Percentiles rank a stretch among this genome's conserved stretches.
Conservation (phyloP, 148 eudicot species). For the Simmondsia chinensis region DNA sequence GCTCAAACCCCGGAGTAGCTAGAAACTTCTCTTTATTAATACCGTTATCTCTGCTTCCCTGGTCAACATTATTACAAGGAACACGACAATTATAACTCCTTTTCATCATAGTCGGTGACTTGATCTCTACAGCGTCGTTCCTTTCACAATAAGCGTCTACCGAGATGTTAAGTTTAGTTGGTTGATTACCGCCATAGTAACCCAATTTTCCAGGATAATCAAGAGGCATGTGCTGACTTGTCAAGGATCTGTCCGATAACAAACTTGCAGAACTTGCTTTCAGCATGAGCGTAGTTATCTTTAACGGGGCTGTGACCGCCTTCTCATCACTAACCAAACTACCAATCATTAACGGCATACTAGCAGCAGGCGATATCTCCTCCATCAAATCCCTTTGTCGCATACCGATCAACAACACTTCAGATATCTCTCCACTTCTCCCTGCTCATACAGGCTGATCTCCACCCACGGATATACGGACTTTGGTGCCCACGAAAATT, state of each 20-base stretch:
- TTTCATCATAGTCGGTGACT: too few species aligned
- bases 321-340: constrained; percentile 24
- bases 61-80: too few species aligned
- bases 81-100: too few species aligned
- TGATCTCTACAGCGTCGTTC: too few species aligned
- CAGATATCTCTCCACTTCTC: neutral
- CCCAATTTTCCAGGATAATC: too few species aligned
- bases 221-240: too few species aligned
- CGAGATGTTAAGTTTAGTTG: too few species aligned
- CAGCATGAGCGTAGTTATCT: constrained; percentile 21
- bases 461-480: neutral
- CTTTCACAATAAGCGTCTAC: too few species aligned
- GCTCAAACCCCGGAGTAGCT: constrained; percentile 17
- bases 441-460: too few species aligned
- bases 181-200: too few species aligned
- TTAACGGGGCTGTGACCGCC: constrained; percentile 6
- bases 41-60: too few species aligned
- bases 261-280: constrained; percentile 7
- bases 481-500: neutral
- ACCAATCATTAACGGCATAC: constrained; percentile 23
- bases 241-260: constrained; percentile 7
- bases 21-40: constrained; percentile 11
- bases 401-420: neutral
- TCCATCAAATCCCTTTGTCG: constrained; percentile 16
- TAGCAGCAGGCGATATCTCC: constrained; percentile 13